phyloP scores from a whole-genome alignment of 352 stramenopile species.

The Phytophthora multivora region DNA sequence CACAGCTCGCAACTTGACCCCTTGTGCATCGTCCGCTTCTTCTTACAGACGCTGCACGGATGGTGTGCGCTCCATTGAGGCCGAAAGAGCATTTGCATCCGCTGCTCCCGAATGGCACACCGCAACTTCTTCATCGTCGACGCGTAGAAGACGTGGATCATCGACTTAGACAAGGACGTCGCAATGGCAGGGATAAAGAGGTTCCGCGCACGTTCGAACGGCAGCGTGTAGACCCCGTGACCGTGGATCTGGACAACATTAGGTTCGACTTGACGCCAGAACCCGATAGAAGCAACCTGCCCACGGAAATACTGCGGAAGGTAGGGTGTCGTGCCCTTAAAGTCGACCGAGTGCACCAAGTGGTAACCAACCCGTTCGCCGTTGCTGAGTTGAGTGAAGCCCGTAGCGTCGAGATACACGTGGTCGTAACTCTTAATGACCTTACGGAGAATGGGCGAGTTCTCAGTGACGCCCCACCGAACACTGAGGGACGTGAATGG shows the following conservation, averaged over 20 bases:
- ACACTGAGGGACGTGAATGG: slow-evolving; percentile 29
- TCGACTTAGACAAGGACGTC: slow-evolving; percentile 29
- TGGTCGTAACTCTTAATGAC: slow-evolving; percentile 40
- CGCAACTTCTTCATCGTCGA: slow-evolving; percentile 29
- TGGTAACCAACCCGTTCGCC: slow-evolving; percentile 37
- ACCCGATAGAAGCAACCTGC: slow-evolving; percentile 29
- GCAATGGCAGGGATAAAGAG: slow-evolving; percentile 29
- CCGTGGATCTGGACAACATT: slow-evolving; percentile 32
- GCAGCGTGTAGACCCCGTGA: slow-evolving; percentile 21
- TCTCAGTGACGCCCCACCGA: slow-evolving; percentile 30
- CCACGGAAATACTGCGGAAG: slow-evolving; percentile 25
- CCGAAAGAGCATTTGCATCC: slow-evolving; percentile 25
- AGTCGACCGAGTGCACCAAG: slow-evolving; percentile 37
- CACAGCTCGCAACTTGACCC: slow-evolving; percentile 29
- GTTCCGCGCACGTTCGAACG: slow-evolving; percentile 21
- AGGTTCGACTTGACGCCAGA: slow-evolving; percentile 27
- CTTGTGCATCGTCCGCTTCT: slow-evolving; percentile 33
- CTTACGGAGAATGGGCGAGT: slow-evolving; percentile 30
- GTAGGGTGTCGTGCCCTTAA: slow-evolving; percentile 12
- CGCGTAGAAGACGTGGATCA: slow-evolving; percentile 34
- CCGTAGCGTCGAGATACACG: slow-evolving; percentile 39
- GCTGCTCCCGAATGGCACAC: slow-evolving; percentile 21
- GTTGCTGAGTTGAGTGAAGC: slow-evolving; percentile 24
- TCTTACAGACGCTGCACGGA: slow-evolving; percentile 28
- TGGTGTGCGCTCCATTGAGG: slow-evolving; percentile 23